Conservation (phyloP, 2,329 filamentous ascomycete species). For the Bretziella fagacearum region DNA sequence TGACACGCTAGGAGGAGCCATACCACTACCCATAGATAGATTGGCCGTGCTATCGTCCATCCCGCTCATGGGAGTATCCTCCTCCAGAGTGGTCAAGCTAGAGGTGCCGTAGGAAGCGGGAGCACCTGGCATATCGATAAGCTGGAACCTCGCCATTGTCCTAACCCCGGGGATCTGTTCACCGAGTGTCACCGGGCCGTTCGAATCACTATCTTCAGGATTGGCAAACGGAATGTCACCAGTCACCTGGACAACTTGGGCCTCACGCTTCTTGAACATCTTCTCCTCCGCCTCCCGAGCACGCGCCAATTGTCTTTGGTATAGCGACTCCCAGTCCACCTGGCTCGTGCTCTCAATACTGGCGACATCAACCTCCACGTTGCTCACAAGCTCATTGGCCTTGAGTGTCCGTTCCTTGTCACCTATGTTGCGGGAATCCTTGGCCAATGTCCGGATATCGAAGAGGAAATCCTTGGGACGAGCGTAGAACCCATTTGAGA, state of each 20-base stretch:
- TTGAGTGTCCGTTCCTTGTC: constrained; percentile 71
- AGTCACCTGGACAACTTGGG: background rate
- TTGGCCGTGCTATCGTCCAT: constrained; percentile 26
- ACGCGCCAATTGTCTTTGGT: constrained; percentile 53
- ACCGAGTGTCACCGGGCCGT: constrained; percentile 43
- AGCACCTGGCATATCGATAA: constrained; percentile 22
- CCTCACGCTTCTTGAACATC: constrained; percentile 38
- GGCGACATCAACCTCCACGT: constrained; percentile 85
- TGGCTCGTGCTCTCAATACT: constrained; percentile 51
- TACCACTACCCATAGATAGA: constrained; percentile 18
- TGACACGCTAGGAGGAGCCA: background rate
- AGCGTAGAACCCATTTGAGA: constrained; percentile 93
- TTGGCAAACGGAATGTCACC: background rate
- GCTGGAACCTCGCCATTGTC: constrained; percentile 38
- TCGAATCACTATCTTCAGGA: constrained; percentile 33
- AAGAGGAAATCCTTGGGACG: constrained; percentile 75
- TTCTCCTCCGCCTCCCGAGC: constrained; percentile 42
- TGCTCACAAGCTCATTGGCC: constrained; percentile 78
- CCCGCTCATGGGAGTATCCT: constrained; percentile 46
- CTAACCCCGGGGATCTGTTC: constrained; percentile 41
- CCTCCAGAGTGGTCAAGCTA: constrained; percentile 37
- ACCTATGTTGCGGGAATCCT: constrained; percentile 67
- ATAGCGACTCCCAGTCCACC: constrained; percentile 68
- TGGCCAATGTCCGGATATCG: constrained; percentile 70
- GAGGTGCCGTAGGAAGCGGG: constrained; percentile 27